Percentiles rank a stretch among this genome's conserved stretches.
Conservation (phyloP, 441 rosid genomes). For the Cnidoscolus chayamansa region DNA sequence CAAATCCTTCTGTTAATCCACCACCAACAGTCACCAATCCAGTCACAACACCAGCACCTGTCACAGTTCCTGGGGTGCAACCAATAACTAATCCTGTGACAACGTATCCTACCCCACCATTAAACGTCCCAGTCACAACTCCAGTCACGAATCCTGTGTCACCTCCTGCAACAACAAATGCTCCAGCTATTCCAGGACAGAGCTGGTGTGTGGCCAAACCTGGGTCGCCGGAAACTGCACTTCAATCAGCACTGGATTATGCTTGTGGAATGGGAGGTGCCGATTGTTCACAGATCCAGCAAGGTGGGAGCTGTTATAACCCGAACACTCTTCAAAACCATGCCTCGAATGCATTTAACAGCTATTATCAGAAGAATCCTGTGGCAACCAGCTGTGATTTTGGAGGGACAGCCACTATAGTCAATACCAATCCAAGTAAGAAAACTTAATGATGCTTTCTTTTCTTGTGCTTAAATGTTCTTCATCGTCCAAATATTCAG, state of each 20-base stretch:
- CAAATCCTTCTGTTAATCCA: slow-evolving; percentile 29
- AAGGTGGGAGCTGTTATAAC: slow-evolving; percentile 75
- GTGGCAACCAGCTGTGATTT: slow-evolving; percentile 81
- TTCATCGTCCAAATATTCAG: neutral
- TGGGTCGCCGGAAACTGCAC: slow-evolving; percentile 49
- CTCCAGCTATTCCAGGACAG: slow-evolving; percentile 69
- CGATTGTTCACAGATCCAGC: slow-evolving; percentile 85
- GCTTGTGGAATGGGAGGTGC: slow-evolving; percentile 93
- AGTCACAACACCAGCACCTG: slow-evolving; percentile 38
- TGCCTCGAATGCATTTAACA: slow-evolving; percentile 90
- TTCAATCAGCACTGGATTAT: slow-evolving; percentile 82
- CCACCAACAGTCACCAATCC: slow-evolving; percentile 39
- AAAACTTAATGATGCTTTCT: slow-evolving; percentile 6
- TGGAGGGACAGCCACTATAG: slow-evolving; percentile 67
- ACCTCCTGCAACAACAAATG: slow-evolving; percentile 58
- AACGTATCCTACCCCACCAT: slow-evolving; percentile 59
- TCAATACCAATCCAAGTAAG: slow-evolving; percentile 80
- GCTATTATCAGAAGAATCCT: slow-evolving; percentile 87
- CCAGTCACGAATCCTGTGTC: slow-evolving; percentile 47
- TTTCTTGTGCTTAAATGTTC: neutral
- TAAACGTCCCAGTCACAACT: slow-evolving; percentile 43
- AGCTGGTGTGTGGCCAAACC: slow-evolving; percentile 82
- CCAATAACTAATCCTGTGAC: slow-evolving; percentile 76
- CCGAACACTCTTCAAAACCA: slow-evolving; percentile 71
- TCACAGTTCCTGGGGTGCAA: slow-evolving; percentile 51